Conservation (phyloP, 177 flowering plant genomes). For the Tripterygium wilfordii region DNA sequence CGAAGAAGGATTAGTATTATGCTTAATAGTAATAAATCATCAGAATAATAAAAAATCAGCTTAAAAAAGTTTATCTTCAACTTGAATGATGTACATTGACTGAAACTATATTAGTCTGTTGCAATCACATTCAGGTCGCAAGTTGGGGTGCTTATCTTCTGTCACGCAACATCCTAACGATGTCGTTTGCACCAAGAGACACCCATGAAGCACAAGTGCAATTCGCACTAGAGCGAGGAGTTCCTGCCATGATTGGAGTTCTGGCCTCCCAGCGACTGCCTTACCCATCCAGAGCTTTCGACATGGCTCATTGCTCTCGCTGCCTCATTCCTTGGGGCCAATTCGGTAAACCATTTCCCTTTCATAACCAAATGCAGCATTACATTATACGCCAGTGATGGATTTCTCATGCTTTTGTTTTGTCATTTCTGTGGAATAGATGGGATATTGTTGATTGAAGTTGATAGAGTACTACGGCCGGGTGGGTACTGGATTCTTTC, state of each 20-base stretch:
- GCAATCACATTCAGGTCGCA: too few species aligned
- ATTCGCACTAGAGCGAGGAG: conserved; percentile 60
- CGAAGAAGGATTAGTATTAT: too few species aligned
- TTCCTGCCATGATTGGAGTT: conserved; percentile 57
- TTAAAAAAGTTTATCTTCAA: too few species aligned
- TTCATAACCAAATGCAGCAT: too few species aligned
- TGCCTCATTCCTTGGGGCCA: conserved; percentile 61
- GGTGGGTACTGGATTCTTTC: conserved; percentile 70
- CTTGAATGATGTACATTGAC: too few species aligned
- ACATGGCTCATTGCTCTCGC: conserved; percentile 67
- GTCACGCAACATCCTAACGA: conserved; percentile 39
- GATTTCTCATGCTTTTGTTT: too few species aligned
- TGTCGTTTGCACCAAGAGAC: conserved; percentile 68
- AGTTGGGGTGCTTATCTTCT: conserved; percentile 65
- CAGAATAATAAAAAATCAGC: too few species aligned
- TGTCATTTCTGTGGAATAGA: conserved; percentile 14
- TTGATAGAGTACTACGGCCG: conserved; percentile 52
- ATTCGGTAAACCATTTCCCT: conserved; percentile 22
- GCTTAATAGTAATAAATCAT: too few species aligned
- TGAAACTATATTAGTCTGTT: too few species aligned
- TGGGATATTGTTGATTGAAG: conserved; percentile 46
- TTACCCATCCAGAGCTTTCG: conserved; percentile 54
- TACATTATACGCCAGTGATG: too few species aligned
- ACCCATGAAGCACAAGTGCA: conserved; percentile 68
- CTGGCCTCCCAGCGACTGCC: conserved; percentile 55